Evolutionary conservation across 345 rosid genomes (phyloP), one percentile per base, ranked within the genome.

Genomic region (Syzygium aqueum): DNA sequence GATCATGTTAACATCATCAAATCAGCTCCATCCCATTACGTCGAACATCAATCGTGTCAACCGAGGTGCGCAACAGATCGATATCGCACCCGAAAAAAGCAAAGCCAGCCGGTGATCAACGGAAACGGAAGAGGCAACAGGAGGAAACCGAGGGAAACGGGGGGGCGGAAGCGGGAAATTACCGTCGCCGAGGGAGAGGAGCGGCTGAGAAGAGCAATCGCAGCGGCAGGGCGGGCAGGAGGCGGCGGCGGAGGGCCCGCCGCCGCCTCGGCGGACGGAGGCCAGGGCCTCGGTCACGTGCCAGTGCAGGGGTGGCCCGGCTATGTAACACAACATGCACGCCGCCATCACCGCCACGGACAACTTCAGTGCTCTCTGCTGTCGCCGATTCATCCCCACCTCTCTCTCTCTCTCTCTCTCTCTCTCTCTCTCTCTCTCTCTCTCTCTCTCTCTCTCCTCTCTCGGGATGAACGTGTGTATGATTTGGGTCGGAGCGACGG

Each of bases 161-260:
- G 59, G 13, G 8, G 50, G 67, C 15, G 16, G 13, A 12, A 53
- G 67, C 15, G 16, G 43, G 46, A 11, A 49, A 51, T 43, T 91
- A 93, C 95, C 95, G 5, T 91, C 91, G 6, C 92, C 89, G 53
- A 94, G 86, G 37, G 92, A 90, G 88, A 93, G 92, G 49, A 94
- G 92, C 86, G 94, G 94, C 43, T 89, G 92, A 77, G 91, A 91
- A 85, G 96, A 94, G 89, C 95, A 95, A 88, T 95, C 95, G 87
- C 97, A 95, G 53, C 86, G 51, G 90, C 95, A 94, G 82, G 89
- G 89, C 85, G 94, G 93, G 40, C 95, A 95, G 84, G 91, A 78
- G 40, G 87, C 77, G 77, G 46, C 46, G 46, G 43, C 43, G 43
- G 46, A 43, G 8, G 89, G 51, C 12, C 56, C 84, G 5, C 77